Evolutionary conservation across 331 rosid genomes (phyloP).

Genomic region (Arachis monticola): DNA sequence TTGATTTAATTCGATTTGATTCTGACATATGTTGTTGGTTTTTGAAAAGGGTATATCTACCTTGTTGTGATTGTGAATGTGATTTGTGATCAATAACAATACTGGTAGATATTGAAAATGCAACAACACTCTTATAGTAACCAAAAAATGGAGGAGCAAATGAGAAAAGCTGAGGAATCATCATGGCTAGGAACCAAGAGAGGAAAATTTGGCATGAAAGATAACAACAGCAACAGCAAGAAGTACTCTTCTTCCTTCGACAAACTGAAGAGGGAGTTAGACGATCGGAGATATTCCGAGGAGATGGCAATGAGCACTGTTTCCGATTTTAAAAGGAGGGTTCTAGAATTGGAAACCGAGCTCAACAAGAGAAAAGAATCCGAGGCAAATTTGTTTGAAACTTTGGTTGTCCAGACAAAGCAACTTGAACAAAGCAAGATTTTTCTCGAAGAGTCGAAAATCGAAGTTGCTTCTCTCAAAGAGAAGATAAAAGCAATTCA

Average conservation of each 20-base stretch:
- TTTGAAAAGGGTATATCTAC: neutral
- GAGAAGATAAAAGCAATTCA: conserved; percentile 43
- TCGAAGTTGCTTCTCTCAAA: conserved; percentile 52
- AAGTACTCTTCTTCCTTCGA: conserved; percentile 37
- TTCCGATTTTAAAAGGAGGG: conserved; percentile 36
- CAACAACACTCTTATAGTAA: conserved; percentile 17
- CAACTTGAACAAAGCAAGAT: conserved; percentile 65
- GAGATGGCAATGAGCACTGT: conserved; percentile 35
- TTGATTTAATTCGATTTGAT: conserved; percentile 26
- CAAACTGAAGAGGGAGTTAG: conserved; percentile 40
- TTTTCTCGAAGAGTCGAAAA: conserved; percentile 64
- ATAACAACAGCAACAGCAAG: conserved; percentile 29
- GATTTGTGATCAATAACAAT: conserved; percentile 12
- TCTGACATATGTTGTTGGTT: neutral
- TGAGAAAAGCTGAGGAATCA: conserved; percentile 40
- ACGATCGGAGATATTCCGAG: conserved; percentile 39
- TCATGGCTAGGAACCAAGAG: conserved; percentile 42
- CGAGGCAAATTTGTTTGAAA: conserved; percentile 61
- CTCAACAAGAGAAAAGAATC: conserved; percentile 53
- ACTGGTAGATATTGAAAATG: conserved; percentile 33
- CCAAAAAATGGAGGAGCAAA: conserved; percentile 13
- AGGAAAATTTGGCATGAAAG: conserved; percentile 29
- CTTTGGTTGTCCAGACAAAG: conserved; percentile 59
- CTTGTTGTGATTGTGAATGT: neutral
- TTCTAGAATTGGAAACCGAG: conserved; percentile 59